These are phyloP conservation scores for Aspergillus heteromorphus DNA, from an alignment of 495 filamentous ascomycete species.

Conservation along the genomic window DNA sequence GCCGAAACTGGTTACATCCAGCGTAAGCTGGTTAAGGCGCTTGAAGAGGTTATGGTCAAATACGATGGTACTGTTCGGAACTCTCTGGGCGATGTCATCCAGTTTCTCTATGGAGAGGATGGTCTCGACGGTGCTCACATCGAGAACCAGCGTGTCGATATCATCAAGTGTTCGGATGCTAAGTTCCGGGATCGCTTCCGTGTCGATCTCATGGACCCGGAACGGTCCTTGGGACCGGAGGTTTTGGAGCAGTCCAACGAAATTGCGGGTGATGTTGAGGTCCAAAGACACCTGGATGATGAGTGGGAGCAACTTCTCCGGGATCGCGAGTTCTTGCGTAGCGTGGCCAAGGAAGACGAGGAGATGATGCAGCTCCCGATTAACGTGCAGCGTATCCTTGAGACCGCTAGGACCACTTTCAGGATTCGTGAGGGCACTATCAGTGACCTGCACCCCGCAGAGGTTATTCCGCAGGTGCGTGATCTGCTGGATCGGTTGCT, in stretches of 20 bases:
- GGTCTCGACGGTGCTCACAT: slow-evolving; percentile 87
- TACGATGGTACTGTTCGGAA: slow-evolving; percentile 98
- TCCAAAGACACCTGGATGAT: slow-evolving; percentile 78
- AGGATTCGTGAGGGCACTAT: slow-evolving; percentile 75
- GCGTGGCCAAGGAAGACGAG: slow-evolving; percentile 61
- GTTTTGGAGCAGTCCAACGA: slow-evolving; percentile 82
- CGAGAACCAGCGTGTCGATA: slow-evolving; percentile 84
- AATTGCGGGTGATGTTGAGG: slow-evolving; percentile 76
- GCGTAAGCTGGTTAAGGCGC: slow-evolving; percentile 92
- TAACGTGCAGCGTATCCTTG: slow-evolving; percentile 84
- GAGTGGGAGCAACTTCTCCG: slow-evolving; percentile 75
- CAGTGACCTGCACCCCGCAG: slow-evolving; percentile 85
- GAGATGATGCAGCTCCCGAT: slow-evolving; percentile 85
- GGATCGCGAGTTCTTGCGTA: slow-evolving; percentile 71
- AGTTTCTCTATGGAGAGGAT: slow-evolving; percentile 97
- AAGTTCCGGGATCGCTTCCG: slow-evolving; percentile 75
- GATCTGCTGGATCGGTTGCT: slow-evolving; percentile 69
- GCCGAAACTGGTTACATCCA: slow-evolving; percentile 99
- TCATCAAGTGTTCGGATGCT: slow-evolving; percentile 66
- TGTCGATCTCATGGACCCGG: slow-evolving; percentile 91
- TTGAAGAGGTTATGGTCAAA: slow-evolving; percentile 95
- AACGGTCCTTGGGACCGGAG: slow-evolving; percentile 56
- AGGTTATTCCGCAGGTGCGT: slow-evolving; percentile 78
- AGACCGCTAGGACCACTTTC: slow-evolving; percentile 84
- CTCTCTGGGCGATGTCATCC: slow-evolving; percentile 92